These are phyloP conservation scores for Ophiostoma australiae DNA, from an alignment of 2,329 filamentous ascomycete species.

Conservation along the genomic window DNA sequence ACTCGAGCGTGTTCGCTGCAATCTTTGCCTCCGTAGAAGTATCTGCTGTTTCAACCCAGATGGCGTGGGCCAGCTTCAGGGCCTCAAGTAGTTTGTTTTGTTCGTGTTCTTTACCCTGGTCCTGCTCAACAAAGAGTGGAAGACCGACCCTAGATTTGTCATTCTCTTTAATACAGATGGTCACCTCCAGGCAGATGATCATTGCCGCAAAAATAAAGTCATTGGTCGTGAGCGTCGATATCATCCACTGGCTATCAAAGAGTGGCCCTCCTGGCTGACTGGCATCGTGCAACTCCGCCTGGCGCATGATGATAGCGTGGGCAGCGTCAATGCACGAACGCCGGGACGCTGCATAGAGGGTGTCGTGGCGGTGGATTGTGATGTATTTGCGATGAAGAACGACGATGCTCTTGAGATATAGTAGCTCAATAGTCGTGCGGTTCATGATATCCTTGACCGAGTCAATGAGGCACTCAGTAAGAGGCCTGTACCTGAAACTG, in stretches of 20 bases:
- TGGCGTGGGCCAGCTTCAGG: neutral
- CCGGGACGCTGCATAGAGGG: neutral
- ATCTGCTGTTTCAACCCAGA: neutral
- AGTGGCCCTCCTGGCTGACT: neutral
- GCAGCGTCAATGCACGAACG: neutral
- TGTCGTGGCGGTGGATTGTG: neutral
- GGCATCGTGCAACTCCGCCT: neutral
- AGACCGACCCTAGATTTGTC: neutral
- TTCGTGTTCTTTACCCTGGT: neutral
- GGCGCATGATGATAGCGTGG: neutral
- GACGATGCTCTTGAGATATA: constrained; percentile 34
- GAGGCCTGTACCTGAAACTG: neutral
- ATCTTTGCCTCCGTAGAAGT: neutral
- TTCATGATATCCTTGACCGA: constrained; percentile 30
- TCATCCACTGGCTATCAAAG: neutral
- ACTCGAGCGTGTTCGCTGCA: neutral
- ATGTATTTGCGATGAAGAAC: constrained; percentile 33
- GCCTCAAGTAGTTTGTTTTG: neutral
- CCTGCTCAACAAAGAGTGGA: neutral
- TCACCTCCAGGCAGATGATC: neutral
- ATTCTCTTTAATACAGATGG: neutral
- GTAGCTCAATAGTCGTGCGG: constrained; percentile 33
- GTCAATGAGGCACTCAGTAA: constrained; percentile 31
- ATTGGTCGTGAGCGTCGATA: neutral
- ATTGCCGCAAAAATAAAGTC: neutral